Conservation (phyloP, 345 rosid species). For the Draba incana region DNA sequence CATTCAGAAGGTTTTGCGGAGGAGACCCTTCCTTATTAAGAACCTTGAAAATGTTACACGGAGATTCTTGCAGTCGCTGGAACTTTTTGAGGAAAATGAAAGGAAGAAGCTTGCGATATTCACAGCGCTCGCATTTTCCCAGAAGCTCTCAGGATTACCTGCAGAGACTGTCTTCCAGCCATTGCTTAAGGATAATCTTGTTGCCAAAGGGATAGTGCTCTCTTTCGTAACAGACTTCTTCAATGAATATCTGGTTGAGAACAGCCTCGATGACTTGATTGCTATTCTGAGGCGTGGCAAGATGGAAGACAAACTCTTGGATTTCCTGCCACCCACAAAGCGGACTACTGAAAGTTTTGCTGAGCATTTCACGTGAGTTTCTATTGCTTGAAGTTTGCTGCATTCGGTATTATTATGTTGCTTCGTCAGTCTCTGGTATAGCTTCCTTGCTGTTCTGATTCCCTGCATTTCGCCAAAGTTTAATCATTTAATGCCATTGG, state of each 20-base stretch:
- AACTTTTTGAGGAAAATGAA: slow-evolving; percentile 95
- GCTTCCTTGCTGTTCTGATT: slow-evolving; percentile 1
- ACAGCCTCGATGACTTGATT: slow-evolving; percentile 93
- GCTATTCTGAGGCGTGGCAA: slow-evolving; percentile 91
- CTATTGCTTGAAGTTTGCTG: slow-evolving; percentile 23
- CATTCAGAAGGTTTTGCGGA: slow-evolving; percentile 82
- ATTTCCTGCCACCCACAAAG: slow-evolving; percentile 79
- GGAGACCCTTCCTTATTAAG: slow-evolving; percentile 95
- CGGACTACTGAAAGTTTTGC: slow-evolving; percentile 86
- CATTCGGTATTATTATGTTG: background rate
- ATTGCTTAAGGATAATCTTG: slow-evolving; percentile 96
- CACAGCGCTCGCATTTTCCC: slow-evolving; percentile 97
- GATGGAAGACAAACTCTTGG: slow-evolving; percentile 88
- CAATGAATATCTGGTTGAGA: slow-evolving; percentile 94
- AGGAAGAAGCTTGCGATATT: slow-evolving; percentile 98
- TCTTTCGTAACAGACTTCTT: slow-evolving; percentile 92
- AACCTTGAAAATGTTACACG: slow-evolving; percentile 95
- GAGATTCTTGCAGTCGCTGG: slow-evolving; percentile 93
- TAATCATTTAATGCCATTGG: background rate
- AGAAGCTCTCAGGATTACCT: slow-evolving; percentile 96
- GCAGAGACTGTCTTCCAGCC: slow-evolving; percentile 99
- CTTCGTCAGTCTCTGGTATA: background rate
- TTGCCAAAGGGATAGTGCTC: slow-evolving; percentile 98
- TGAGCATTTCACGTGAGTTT: slow-evolving; percentile 94
- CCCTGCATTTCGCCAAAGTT: slow-evolving; percentile 3